phyloP scores from a whole-genome alignment of 768 basidiomycete species.

The Tulasnella sp. region DNA sequence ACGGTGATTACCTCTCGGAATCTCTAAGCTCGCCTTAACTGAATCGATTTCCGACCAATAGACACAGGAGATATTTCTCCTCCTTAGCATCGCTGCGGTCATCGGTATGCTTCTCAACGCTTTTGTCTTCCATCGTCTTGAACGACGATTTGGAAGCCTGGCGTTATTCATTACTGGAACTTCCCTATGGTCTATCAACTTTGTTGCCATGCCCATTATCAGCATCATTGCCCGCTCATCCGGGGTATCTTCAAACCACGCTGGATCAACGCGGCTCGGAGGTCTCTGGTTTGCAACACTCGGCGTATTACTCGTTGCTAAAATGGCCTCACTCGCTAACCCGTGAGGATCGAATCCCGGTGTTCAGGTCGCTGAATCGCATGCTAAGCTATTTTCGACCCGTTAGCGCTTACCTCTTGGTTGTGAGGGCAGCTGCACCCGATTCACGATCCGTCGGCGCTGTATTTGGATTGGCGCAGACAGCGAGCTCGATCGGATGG shows the following conservation, averaged over 20 bases:
- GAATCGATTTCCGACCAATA: not conserved
- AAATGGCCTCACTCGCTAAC: not conserved
- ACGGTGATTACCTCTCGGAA: slow-evolving; percentile 46
- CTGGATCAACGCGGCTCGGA: not conserved
- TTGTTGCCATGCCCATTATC: not conserved
- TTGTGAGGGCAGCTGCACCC: not conserved
- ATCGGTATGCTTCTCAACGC: slow-evolving; percentile 12
- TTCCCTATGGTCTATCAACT: slow-evolving; percentile 20
- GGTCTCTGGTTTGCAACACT: not conserved
- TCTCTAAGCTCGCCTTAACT: not conserved
- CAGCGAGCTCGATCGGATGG: not conserved
- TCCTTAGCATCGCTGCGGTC: not conserved
- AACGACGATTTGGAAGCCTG: slow-evolving; percentile 15
- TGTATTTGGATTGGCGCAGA: slow-evolving; percentile 5
- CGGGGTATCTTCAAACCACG: not conserved
- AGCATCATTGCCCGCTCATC: not conserved
- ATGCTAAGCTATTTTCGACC: not conserved
- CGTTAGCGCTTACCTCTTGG: not conserved
- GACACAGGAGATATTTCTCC: slow-evolving; percentile 16
- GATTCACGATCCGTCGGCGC: not conserved
- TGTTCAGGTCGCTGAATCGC: not conserved
- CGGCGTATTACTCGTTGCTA: not conserved
- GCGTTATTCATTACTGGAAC: slow-evolving; percentile 5
- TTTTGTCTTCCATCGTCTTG: slow-evolving; percentile 20
- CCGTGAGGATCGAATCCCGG: not conserved